Evolutionary conservation across 129 eudicot species (phyloP).

Genomic region (Oenanthe sinensis): DNA sequence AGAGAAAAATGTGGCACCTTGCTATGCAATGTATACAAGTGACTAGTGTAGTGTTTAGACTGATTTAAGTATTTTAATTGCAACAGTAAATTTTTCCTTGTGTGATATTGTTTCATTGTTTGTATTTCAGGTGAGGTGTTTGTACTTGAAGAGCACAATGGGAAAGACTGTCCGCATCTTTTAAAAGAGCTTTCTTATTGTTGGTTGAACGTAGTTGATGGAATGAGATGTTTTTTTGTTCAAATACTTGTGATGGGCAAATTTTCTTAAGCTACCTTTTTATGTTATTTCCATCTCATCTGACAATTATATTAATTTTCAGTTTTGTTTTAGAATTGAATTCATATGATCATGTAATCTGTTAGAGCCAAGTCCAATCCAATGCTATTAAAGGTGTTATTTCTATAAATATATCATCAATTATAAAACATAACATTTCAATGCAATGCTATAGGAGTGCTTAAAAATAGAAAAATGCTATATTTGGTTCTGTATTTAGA

Average conservation of each 20-base stretch:
- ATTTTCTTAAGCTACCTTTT: neutral
- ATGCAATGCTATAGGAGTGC: no score
- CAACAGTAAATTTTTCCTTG: neutral
- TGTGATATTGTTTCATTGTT: neutral
- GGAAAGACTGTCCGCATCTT: conserved; percentile 11
- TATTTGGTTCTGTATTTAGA: no score
- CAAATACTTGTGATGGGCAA: neutral
- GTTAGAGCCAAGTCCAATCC: no score
- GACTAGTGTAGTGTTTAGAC: neutral
- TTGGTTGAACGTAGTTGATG: neutral
- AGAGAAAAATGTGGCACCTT: no score
- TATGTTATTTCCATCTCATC: neutral
- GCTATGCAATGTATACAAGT: no score
- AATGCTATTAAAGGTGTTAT: no score
- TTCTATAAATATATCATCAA: no score
- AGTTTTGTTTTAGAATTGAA: no score
- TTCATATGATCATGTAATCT: no score
- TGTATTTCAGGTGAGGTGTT: conserved; percentile 12
- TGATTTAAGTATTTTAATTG: neutral
- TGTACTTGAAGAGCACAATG: conserved; percentile 16
- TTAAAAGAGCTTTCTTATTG: neutral
- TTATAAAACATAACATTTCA: no score
- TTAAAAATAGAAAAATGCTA: no score
- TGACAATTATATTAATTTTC: neutral
- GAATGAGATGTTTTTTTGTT: neutral